phyloP scores from a whole-genome alignment of 305 asterid genomes.

The Stenogyne calaminthoides region DNA sequence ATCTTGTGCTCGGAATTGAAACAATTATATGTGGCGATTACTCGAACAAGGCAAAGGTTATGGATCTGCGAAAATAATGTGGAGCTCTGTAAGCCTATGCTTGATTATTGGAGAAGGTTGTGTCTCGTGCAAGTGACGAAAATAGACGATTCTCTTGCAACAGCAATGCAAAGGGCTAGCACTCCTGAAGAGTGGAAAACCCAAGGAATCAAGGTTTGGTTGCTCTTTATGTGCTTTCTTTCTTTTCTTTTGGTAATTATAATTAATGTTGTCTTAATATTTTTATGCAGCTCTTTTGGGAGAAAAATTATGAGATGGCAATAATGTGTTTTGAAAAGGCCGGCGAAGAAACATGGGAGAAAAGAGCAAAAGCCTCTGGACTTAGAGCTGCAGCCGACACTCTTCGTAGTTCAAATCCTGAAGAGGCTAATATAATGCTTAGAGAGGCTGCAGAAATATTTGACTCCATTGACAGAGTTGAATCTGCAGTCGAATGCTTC shows the following conservation, averaged over 20 bases:
- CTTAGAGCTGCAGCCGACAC: slow-evolving; percentile 54
- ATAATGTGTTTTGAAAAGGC: slow-evolving; percentile 71
- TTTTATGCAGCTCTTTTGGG: slow-evolving; percentile 63
- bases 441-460: slow-evolving; percentile 72
- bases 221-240: neutral
- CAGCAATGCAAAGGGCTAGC: slow-evolving; percentile 72
- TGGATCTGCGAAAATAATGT: slow-evolving; percentile 73
- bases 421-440: slow-evolving; percentile 44
- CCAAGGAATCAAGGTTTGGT: slow-evolving; percentile 62
- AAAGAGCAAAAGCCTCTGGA: slow-evolving; percentile 63
- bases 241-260: neutral
- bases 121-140: slow-evolving; percentile 60
- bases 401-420: slow-evolving; percentile 45
- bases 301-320: slow-evolving; percentile 68
- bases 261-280: neutral
- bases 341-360: slow-evolving; percentile 58
- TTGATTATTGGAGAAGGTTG: slow-evolving; percentile 64
- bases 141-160: slow-evolving; percentile 60
- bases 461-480: slow-evolving; percentile 51
- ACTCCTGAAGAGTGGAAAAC: slow-evolving; percentile 73
- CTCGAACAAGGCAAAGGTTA: slow-evolving; percentile 72
- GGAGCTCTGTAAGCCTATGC: slow-evolving; percentile 61
- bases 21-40: slow-evolving; percentile 70
- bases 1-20: slow-evolving; percentile 75
- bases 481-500: slow-evolving; percentile 71